phyloP scores from a whole-genome alignment of 441 rosid species.

The Syzygium malaccense region DNA sequence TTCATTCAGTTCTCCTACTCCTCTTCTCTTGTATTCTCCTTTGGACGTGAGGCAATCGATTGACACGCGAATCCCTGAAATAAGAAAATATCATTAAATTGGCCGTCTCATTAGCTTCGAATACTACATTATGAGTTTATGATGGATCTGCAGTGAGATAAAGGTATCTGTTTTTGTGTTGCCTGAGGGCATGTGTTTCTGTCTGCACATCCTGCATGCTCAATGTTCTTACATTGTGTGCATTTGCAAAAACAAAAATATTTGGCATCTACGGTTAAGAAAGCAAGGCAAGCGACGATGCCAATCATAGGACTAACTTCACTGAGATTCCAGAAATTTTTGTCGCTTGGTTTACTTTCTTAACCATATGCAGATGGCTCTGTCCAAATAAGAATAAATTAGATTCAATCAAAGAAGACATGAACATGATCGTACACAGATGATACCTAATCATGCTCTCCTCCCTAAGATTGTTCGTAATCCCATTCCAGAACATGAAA shows the following conservation, averaged over 20 bases:
- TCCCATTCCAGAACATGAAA: neutral
- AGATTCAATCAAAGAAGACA: neutral
- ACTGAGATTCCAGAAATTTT: neutral
- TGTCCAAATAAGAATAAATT: neutral
- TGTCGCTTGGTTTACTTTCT: neutral
- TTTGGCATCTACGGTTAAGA: neutral
- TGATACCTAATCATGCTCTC: neutral
- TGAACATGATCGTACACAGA: neutral
- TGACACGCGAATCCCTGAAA: slow-evolving; percentile 56
- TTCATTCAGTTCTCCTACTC: slow-evolving; percentile 42
- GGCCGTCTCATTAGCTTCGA: neutral
- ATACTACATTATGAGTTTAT: neutral
- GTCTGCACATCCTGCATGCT: neutral
- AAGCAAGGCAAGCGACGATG: neutral
- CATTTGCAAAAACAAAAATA: neutral
- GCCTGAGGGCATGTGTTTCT: neutral
- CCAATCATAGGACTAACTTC: neutral
- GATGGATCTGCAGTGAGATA: neutral
- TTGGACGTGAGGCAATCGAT: slow-evolving; percentile 58
- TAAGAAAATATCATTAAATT: neutral
- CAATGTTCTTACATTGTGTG: neutral
- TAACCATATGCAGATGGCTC: neutral
- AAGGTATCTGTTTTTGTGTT: neutral
- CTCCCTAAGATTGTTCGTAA: neutral
- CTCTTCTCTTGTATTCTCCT: slow-evolving; percentile 50